phyloP scores from a whole-genome alignment of 176 grass and related monocot species.

The Phoenix dactylifera region DNA sequence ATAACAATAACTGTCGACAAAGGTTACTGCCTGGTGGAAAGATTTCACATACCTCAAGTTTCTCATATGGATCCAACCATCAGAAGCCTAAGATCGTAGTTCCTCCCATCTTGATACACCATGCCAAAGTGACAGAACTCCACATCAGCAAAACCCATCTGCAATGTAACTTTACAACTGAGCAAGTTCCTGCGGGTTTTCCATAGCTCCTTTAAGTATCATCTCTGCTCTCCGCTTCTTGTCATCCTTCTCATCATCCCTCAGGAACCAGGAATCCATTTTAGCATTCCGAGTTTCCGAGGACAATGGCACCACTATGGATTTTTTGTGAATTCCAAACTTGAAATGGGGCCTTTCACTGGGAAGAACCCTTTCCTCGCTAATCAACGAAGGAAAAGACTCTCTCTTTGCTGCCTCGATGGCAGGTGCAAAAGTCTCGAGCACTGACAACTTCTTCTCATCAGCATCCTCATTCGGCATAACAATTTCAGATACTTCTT shows the following conservation, averaged over 20 bases:
- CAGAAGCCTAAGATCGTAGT: too few relatives aligned
- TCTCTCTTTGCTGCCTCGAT: constrained; percentile 40
- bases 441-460: constrained; percentile 36
- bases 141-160: not conserved
- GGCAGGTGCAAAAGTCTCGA: constrained; percentile 62
- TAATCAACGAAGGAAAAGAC: constrained; percentile 30
- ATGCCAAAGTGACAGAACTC: too few relatives aligned
- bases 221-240: constrained; percentile 46
- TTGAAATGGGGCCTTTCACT: constrained; percentile 21
- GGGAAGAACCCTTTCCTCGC: constrained; percentile 20
- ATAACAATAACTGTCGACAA: too few relatives aligned
- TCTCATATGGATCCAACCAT: too few relatives aligned
- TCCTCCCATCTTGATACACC: too few relatives aligned
- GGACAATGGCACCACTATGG: constrained; percentile 25
- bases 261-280: constrained; percentile 19
- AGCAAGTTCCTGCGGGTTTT: constrained; percentile 37
- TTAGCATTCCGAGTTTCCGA: constrained; percentile 13
- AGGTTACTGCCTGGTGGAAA: too few relatives aligned
- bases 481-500: constrained; percentile 40
- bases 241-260: constrained; percentile 48
- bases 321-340: constrained; percentile 39
- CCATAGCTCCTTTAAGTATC: constrained; percentile 43
- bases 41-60: too few relatives aligned
- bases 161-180: constrained; percentile 30
- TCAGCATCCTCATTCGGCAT: constrained; percentile 21